Evolutionary conservation across 768 basidiomycete species (phyloP).

Genomic region (Podaxis mareebaensis): DNA sequence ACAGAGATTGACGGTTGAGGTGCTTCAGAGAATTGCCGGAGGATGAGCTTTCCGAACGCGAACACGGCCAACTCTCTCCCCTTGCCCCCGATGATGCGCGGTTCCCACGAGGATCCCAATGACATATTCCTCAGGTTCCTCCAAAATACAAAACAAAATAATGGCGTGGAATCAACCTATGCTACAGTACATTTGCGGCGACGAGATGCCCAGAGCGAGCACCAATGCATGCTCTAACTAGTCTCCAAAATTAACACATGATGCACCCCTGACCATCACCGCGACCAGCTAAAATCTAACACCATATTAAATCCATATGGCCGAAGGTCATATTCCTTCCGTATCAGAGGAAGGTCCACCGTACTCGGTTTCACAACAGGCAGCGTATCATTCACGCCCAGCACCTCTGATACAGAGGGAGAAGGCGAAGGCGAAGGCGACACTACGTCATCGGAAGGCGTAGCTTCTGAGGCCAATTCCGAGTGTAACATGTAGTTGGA

Average conservation of each 20-base stretch:
- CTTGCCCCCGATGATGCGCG: slow-evolving; percentile 2
- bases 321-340: slow-evolving; percentile 69
- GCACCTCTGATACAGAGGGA: neutral
- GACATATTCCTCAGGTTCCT: neutral
- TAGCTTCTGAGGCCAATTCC: slow-evolving; percentile 1
- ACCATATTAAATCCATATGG: slow-evolving; percentile 72
- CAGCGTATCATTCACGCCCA: neutral
- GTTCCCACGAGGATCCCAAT: slow-evolving; percentile 16
- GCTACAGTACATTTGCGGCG: slow-evolving; percentile 7
- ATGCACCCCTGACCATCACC: slow-evolving; percentile 9
- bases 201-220: neutral
- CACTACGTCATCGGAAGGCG: slow-evolving; percentile 9
- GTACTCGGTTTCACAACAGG: slow-evolving; percentile 16
- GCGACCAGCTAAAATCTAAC: slow-evolving; percentile 72
- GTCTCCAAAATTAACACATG: neutral
- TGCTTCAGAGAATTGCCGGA: slow-evolving; percentile 2
- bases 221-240: neutral
- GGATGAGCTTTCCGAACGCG: slow-evolving; percentile 3
- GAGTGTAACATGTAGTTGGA: slow-evolving; percentile 6
- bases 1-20: slow-evolving; percentile 5
- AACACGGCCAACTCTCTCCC: slow-evolving; percentile 1
- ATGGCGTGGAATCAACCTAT: neutral
- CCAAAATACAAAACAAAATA: neutral
- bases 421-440: slow-evolving; percentile 6
- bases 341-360: slow-evolving; percentile 29